Conservation (phyloP, 768 basidiomycete species). For the Mycena amicta region DNA sequence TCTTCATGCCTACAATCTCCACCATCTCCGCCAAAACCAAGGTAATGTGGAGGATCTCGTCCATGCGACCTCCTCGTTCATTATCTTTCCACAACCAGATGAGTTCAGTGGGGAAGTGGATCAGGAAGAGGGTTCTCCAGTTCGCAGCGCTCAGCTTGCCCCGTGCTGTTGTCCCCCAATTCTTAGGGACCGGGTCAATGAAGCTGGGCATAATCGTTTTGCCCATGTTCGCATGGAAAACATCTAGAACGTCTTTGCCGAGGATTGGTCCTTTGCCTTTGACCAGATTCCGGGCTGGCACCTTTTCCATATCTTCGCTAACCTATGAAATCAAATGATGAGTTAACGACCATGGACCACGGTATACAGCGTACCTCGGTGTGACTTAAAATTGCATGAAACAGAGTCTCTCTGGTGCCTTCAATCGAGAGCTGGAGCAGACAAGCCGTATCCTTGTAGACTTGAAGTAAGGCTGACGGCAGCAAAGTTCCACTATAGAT, state of each 20-base stretch:
- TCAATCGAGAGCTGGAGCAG: no score
- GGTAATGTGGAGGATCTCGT: slow-evolving; percentile 32
- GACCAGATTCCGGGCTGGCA: background rate
- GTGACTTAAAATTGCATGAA: no score
- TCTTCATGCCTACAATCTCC: slow-evolving; percentile 26
- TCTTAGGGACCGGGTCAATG: slow-evolving; percentile 23
- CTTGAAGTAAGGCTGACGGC: no score
- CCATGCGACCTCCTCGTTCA: slow-evolving; percentile 11
- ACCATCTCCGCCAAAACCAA: slow-evolving; percentile 32
- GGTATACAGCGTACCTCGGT: no score
- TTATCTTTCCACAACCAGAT: slow-evolving; percentile 36
- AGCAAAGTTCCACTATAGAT: no score
- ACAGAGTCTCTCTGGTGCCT: no score
- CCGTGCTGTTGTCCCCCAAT: slow-evolving; percentile 25
- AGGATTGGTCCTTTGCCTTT: slow-evolving; percentile 15
- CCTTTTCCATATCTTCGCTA: background rate
- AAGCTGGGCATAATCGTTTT: slow-evolving; percentile 29
- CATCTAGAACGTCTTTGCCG: slow-evolving; percentile 14
- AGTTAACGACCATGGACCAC: no score
- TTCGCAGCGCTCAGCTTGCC: slow-evolving; percentile 39
- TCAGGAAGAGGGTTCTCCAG: slow-evolving; percentile 33
- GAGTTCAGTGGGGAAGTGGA: slow-evolving; percentile 37
- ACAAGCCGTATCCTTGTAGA: no score
- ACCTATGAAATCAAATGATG: background rate
- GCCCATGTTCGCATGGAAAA: slow-evolving; percentile 23